These are phyloP conservation scores for Russula foetens DNA, from an alignment of 768 basidiomycete species.

Conservation along the genomic window DNA sequence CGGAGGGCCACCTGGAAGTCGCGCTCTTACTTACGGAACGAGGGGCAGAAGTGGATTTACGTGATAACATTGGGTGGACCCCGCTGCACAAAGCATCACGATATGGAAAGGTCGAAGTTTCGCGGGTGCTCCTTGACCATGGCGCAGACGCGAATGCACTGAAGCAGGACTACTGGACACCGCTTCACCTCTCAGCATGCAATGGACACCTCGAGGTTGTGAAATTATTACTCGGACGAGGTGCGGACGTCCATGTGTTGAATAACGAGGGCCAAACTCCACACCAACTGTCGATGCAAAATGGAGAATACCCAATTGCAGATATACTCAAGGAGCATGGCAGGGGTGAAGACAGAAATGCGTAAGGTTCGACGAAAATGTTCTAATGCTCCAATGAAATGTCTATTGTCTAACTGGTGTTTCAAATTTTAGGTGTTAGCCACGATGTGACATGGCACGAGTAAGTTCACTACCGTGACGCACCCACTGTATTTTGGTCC, in stretches of 20 bases:
- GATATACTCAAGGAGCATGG: not conserved
- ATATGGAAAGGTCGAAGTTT: not conserved
- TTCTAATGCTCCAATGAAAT: too few relatives aligned
- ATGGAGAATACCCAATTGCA: not conserved
- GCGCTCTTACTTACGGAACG: not conserved
- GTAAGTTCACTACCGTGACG: too few relatives aligned
- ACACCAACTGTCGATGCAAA: not conserved
- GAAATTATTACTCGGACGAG: not conserved
- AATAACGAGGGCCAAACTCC: not conserved
- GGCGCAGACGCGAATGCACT: not conserved
- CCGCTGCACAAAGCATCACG: not conserved
- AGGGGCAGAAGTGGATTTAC: not conserved
- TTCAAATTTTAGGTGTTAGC: too few relatives aligned
- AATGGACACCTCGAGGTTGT: not conserved
- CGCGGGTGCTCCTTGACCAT: not conserved
- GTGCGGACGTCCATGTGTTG: not conserved
- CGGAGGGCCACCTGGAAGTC: not conserved
- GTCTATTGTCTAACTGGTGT: too few relatives aligned
- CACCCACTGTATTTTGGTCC: too few relatives aligned
- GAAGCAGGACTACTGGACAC: not conserved
- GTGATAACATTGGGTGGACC: not conserved
- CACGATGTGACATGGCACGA: too few relatives aligned
- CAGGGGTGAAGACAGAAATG: too few relatives aligned
- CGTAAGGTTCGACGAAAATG: too few relatives aligned
- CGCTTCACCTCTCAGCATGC: not conserved